phyloP scores from a whole-genome alignment of 306 rosid genomes.

The Rubus parviflorus region DNA sequence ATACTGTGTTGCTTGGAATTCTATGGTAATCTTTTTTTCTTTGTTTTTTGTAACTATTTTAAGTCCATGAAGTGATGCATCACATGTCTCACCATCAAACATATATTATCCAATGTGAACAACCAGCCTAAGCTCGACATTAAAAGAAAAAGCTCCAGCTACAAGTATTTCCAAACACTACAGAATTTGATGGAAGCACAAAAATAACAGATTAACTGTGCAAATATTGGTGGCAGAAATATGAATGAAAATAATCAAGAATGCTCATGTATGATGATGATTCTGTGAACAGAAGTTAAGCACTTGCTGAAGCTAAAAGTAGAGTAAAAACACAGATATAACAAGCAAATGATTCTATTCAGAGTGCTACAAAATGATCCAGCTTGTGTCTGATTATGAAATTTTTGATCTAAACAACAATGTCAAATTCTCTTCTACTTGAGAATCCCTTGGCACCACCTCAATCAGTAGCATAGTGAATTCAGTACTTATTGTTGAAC shows the following conservation, averaged over 20 bases:
- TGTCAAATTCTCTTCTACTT: not conserved
- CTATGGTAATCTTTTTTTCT: not conserved
- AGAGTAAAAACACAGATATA: not conserved
- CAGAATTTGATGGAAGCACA: not conserved
- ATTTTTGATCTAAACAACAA: constrained; percentile 13
- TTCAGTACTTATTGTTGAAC: constrained; percentile 19
- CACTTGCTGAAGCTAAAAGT: not conserved
- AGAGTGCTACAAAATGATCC: constrained; percentile 27
- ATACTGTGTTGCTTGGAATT: not conserved
- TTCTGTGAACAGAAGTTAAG: not conserved
- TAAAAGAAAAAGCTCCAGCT: not conserved
- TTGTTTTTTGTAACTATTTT: not conserved
- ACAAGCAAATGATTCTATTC: constrained; percentile 25
- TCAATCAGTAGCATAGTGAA: constrained; percentile 5
- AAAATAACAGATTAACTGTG: not conserved
- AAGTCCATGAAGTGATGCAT: not conserved
- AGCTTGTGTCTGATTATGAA: constrained; percentile 12
- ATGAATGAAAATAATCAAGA: not conserved
- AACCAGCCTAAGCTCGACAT: not conserved
- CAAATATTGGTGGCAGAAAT: not conserved
- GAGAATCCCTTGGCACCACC: not conserved
- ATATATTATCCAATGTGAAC: not conserved
- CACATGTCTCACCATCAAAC: not conserved
- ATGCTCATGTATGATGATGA: not conserved
- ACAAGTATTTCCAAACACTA: not conserved